Percentiles rank a stretch among this genome's conserved stretches.
phyloP scores from a whole-genome alignment of 345 rosid species.

The Turnera subulata region DNA sequence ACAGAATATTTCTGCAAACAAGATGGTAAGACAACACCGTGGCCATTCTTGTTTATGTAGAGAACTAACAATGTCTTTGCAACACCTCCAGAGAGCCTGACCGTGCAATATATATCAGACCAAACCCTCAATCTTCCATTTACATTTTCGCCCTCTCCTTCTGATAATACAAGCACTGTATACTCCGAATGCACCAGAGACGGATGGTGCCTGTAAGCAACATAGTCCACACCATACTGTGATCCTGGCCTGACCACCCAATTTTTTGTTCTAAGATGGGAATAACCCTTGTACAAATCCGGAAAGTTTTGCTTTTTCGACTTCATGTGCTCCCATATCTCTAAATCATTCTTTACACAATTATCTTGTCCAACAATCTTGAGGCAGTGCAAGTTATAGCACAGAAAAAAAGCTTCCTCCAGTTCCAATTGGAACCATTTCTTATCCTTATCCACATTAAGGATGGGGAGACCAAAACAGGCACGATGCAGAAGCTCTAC shows the following conservation, averaged over 20 bases:
- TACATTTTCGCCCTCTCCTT: conserved; percentile 24
- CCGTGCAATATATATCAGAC: conserved; percentile 62
- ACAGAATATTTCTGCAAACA: conserved; percentile 46
- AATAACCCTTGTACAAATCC: conserved; percentile 57
- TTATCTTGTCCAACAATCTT: conserved; percentile 35
- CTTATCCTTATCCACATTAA: conserved; percentile 56
- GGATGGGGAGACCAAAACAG: conserved; percentile 59
- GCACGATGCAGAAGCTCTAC: conserved; percentile 57
- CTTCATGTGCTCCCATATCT: conserved; percentile 51
- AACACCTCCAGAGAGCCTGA: conserved; percentile 75
- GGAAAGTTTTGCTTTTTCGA: conserved; percentile 50
- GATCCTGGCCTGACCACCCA: conserved; percentile 74
- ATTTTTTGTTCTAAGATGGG: conserved; percentile 62
- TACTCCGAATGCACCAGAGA: conserved; percentile 82
- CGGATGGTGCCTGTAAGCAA: conserved; percentile 78
- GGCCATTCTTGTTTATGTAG: conserved; percentile 33
- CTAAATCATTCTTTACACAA: conserved; percentile 28
- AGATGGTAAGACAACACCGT: conserved; percentile 26
- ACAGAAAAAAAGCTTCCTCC: conserved; percentile 81
- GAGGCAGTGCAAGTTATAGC: conserved; percentile 58
- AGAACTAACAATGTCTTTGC: conserved; percentile 66
- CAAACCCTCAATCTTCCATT: conserved; percentile 53
- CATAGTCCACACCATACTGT: conserved; percentile 76
- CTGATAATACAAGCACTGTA: conserved; percentile 53
- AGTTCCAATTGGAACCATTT: conserved; percentile 63